Evolutionary conservation across 163 green algal genomes (phyloP).

Genomic region (Smithsoniella earleae): DNA sequence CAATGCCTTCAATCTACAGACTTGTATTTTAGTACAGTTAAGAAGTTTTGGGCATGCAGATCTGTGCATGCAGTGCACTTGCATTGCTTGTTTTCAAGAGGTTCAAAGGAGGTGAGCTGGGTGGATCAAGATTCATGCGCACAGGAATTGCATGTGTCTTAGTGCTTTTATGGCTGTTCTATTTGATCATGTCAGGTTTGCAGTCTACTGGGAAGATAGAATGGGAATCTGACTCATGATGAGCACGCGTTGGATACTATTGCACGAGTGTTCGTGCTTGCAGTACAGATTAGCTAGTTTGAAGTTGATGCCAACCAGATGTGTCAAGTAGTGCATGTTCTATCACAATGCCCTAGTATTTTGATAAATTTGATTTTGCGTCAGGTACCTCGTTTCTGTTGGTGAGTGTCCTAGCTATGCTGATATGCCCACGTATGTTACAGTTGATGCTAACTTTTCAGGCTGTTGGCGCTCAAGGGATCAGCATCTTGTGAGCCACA

Average conservation of each 20-base stretch:
- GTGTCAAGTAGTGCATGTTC: background rate
- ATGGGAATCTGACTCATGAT: background rate
- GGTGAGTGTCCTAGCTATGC: too few relatives aligned
- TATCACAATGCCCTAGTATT: background rate
- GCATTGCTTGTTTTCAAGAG: slow-evolving; percentile 9
- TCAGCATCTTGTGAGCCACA: too few relatives aligned
- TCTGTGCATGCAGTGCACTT: background rate
- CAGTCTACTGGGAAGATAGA: slow-evolving; percentile 20
- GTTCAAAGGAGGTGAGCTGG: slow-evolving; percentile 30
- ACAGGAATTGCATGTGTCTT: background rate
- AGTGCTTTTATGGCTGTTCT: slow-evolving; percentile 28
- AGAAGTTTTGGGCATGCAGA: background rate
- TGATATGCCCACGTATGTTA: too few relatives aligned
- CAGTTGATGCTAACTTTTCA: too few relatives aligned
- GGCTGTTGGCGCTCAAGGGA: too few relatives aligned
- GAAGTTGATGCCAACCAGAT: background rate
- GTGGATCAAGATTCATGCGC: slow-evolving; percentile 5
- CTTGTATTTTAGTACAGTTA: too few relatives aligned
- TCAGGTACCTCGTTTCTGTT: too few relatives aligned
- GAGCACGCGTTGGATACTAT: too few relatives aligned
- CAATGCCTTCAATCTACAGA: too few relatives aligned
- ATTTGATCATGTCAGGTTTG: slow-evolving; percentile 30
- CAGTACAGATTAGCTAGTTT: too few relatives aligned
- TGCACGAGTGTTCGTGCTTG: too few relatives aligned
- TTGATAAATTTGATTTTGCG: too few relatives aligned